A percentile compares a stretch with the other conserved stretches of the same genome.
Conservation (phyloP, 2,329 filamentous ascomycete species). For the Neopestalotiopsis sp. region DNA sequence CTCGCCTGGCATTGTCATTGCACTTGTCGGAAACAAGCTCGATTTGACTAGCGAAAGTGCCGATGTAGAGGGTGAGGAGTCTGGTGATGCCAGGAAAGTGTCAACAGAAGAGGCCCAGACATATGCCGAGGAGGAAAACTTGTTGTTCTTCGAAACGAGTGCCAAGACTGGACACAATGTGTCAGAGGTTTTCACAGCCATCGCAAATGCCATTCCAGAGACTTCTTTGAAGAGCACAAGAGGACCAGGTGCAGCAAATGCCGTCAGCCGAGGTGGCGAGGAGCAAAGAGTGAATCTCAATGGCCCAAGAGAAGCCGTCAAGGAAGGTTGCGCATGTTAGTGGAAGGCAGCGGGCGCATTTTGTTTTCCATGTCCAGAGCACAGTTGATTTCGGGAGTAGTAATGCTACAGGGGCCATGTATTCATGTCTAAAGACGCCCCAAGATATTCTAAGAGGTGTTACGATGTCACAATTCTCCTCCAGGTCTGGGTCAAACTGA, state of each 20-base stretch:
- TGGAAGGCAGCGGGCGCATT: neutral
- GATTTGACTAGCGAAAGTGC: conserved; percentile 76
- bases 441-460: neutral
- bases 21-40: conserved; percentile 94
- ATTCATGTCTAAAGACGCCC: neutral
- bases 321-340: conserved; percentile 91
- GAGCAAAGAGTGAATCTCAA: conserved; percentile 84
- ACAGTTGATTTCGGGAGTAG: conserved; percentile 1
- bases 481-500: neutral
- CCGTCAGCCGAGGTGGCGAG: conserved; percentile 64
- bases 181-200: conserved; percentile 94
- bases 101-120: conserved; percentile 88
- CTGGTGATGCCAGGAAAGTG: conserved; percentile 82
- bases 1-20: conserved; percentile 94
- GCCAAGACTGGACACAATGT: conserved; percentile 97
- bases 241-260: conserved; percentile 66
- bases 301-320: conserved; percentile 75
- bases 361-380: neutral
- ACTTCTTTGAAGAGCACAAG: conserved; percentile 90
- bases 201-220: conserved; percentile 97
- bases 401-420: neutral
- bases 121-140: conserved; percentile 92
- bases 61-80: conserved; percentile 59
- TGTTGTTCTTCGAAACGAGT: conserved; percentile 97
- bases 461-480: neutral